phyloP scores from a whole-genome alignment of 164 flowering plant species.

The Piper betle region DNA sequence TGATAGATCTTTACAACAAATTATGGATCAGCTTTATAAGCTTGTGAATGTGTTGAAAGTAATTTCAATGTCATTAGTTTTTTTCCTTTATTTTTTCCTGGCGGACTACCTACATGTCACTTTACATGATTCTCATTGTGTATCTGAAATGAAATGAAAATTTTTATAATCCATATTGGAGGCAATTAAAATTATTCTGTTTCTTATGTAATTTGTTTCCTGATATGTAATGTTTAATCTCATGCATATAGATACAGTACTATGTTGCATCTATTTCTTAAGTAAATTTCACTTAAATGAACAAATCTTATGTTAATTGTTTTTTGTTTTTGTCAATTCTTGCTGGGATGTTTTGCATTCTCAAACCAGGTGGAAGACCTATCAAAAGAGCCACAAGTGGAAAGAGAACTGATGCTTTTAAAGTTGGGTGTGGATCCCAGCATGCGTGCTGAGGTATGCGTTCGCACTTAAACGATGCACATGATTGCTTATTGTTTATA shows the following conservation, averaged over 20 bases:
- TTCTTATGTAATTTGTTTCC: no score
- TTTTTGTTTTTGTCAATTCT: no score
- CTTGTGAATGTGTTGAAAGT: constrained; percentile 95
- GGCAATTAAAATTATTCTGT: no score
- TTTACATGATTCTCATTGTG: background rate
- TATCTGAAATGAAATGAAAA: background rate
- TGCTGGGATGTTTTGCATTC: no score
- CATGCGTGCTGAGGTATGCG: constrained; percentile 55
- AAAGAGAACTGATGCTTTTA: constrained; percentile 90
- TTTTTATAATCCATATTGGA: no score
- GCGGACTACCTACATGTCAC: background rate
- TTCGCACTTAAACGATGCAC: background rate
- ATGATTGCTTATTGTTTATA: background rate
- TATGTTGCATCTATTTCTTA: no score
- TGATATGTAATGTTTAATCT: no score
- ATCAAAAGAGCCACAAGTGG: constrained; percentile 84
- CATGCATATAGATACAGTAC: no score
- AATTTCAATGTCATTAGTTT: constrained; percentile 1
- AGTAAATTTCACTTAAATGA: no score
- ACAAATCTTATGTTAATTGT: no score
- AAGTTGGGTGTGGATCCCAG: constrained; percentile 63
- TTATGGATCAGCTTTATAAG: constrained; percentile 78
- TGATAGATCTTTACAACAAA: constrained; percentile 65
- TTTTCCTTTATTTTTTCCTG: background rate
- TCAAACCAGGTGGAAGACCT: constrained; percentile 86